Evolutionary conservation across 768 basidiomycete species (phyloP), one percentile per base, ranked within the genome.

Genomic region (Trametes cinnabarina): DNA sequence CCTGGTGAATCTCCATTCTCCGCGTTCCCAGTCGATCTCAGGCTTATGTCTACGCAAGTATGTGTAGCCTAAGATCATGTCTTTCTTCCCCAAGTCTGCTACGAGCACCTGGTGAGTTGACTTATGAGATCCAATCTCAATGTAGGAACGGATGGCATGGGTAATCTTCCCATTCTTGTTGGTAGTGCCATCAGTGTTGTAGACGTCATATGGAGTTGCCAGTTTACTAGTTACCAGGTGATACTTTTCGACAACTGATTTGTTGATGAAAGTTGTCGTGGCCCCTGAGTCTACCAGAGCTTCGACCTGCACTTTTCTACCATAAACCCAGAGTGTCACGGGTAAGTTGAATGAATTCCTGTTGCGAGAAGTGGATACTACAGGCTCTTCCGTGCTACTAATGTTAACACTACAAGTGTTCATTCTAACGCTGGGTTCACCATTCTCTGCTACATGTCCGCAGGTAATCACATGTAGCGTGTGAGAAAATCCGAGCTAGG

Each of bases 161-260:
- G 53, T 34, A 7, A 68, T 68, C 0, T 42, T 15, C 0, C 66
- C 65, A 2, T 39, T 58, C 2, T 44, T 23, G 30, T 68, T 67
- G 0, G 57, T 19, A 1, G 58, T 54, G 0, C 60, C 62, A 44
- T 67, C 57, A 0, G 57, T 60, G 57, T 67, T 67, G 17, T 63
- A 65, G 14, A 66, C 63, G 6, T 48, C 58, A 9, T 66, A 47
- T 4, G 57, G 52, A 3, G 35, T 17, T 8, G 62, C 55, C 2
- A 68, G 28, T 17, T 51, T 39, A 3, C 15, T 40, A 8, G 57
- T 50, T 26, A 47, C 57, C 0, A 66, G 40, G 1, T 49, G 47
- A 6, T 65, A 53, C 4, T 56, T 44, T 56, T 51, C 32, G 4
- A 65, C 57, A 34, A 58, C 60, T 2, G 54, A 40, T 25, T 25